Base-by-base conservation (phyloP, 192 early-diverging fungal genomes). In the Mortierella alpina region DNA sequence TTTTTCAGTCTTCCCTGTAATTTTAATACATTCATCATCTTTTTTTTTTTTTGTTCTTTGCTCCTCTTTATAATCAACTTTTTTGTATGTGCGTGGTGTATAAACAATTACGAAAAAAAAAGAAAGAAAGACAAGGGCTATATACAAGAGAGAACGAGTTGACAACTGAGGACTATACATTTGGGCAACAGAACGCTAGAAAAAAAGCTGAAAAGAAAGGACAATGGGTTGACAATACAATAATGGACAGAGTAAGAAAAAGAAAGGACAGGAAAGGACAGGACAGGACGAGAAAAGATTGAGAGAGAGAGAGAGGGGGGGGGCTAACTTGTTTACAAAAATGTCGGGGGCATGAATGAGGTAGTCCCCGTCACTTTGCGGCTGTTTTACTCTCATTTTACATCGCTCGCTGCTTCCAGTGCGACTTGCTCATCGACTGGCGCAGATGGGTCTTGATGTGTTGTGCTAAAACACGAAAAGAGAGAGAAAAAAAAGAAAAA, bases 401-500 rank as follows among this genome's bases (percentile, higher is more conserved):
- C 49, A 66, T 66, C 48, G 44, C 12, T 17, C 41, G 50, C 56
- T 80, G 76, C 58, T 80, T 80, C 76, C 76, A 80, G 12, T 67
- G 68, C 8, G 76, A 63, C 59, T 68, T 80, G 64, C 45, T 80
- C 76, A 72, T 50, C 9, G 72, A 20, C 47, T 80, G 76, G 13
- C 76, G 69, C 54, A 72, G 76, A 62, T 80, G 76, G 13, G 76
- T 80, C 59, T 80, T 80, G 54, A 70, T 66, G 58, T 80, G 76
- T 72, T 80, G 76, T 12, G 76, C 76, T 80, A 58, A 39, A n/a
- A 23, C 40, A 51, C 40, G 11, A 12, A 70, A 5, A 12, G 15
- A 4, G 51, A 51, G 50, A 50, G 14, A 51, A 20, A 59, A 55
- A 4, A 50, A 53, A 51, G 44, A 59, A 47, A 65, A 41, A 49